Conservation (phyloP, 345 rosid genomes). For the Leavenworthia alabamica region DNA sequence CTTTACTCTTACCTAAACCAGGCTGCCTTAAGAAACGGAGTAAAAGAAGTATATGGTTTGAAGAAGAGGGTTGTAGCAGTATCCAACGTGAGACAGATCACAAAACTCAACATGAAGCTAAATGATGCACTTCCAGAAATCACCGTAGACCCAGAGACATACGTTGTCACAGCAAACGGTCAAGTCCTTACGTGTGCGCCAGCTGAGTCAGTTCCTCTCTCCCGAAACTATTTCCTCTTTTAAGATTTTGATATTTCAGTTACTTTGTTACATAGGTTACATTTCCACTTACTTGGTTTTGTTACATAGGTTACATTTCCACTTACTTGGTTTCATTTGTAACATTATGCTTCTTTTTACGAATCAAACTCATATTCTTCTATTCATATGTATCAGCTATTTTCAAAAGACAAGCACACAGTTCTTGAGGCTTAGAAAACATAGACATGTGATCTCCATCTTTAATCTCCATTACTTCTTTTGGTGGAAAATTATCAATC, state of each 20-base stretch:
- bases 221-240: conserved; percentile 83
- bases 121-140: conserved; percentile 74
- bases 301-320: not conserved
- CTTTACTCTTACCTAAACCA: conserved; percentile 22
- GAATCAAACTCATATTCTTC: no score
- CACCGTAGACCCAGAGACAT: conserved; percentile 83
- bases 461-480: conserved; percentile 30
- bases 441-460: conserved; percentile 40
- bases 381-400: conserved; percentile 5
- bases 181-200: conserved; percentile 63
- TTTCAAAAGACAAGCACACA: conserved; percentile 10
- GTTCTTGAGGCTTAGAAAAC: conserved; percentile 31
- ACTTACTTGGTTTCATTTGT: not conserved
- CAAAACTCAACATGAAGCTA: conserved; percentile 89
- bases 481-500: conserved; percentile 8
- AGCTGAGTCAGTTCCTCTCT: conserved; percentile 71
- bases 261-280: not conserved
- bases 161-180: conserved; percentile 56
- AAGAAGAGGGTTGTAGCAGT: conserved; percentile 75
- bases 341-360: not conserved
- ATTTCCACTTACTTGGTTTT: not conserved
- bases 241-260: conserved; percentile 16
- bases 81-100: conserved; percentile 54
- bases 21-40: conserved; percentile 55
- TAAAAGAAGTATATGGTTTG: conserved; percentile 57